Base-by-base conservation (phyloP, 805 yeast genomes). In the Candida jianshihensis region DNA sequence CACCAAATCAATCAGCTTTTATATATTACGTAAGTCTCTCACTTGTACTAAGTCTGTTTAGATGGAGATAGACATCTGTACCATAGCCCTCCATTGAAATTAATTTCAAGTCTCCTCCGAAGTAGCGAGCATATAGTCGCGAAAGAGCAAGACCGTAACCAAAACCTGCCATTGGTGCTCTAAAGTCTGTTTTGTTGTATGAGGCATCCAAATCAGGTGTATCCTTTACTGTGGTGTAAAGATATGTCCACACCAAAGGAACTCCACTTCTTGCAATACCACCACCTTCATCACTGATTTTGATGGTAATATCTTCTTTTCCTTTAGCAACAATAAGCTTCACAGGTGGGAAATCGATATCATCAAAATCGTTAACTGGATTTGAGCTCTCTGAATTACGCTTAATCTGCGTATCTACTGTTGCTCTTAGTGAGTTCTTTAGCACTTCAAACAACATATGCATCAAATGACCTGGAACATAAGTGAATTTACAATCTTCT, bases 31-130 rank as follows among this genome's bases (percentile, higher is more conserved):
- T 50, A 15, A 51, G 29, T 27, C 51, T 44, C 30, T 51, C 56
- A 18, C 81, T 73, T 35, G 82, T 73, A 48, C 82, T 77, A 48
- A 87, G 71, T 37, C 94, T 68, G 59, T 87, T 87, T 55, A 87
- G 67, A 60, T 88, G 96, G 52, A 88, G 59, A 51, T 87, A 88
- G 2, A 85, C 96, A 55, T 87, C 96, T 1, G 96, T 87, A 13
- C 96, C 96, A 53, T 87, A 85, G 8, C 95, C 95, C 59, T 87
- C 96, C 95, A 88, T 85, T 24, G 87, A 76, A 38, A 86, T 87
- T 51, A 88, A 68, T 53, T 81, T 82, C 57, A 87, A 70, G 51
- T 88, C 96, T 4, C 95, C 95, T 6, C 95, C 95, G 54, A 88
- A 87, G 56, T 87, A 87, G 44, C 89, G 78, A 2, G 96, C 89